These are phyloP conservation scores for Silene vulgaris DNA, from an alignment of 179 eudicot species.

Conservation along the genomic window DNA sequence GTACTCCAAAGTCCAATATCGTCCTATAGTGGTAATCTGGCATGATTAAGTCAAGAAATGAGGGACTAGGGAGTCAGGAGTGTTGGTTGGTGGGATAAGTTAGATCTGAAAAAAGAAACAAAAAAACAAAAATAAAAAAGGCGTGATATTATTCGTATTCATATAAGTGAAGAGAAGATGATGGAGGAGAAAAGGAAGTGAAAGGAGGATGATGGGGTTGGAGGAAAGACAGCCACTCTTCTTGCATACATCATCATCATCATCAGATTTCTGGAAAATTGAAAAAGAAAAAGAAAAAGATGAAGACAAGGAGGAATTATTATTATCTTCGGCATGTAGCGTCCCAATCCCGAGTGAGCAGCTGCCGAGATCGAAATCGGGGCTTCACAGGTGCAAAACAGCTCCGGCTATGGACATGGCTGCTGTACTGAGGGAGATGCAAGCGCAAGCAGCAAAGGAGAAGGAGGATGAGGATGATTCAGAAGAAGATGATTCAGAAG, in stretches of 20 bases:
- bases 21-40: too few species aligned
- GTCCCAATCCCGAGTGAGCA: not conserved
- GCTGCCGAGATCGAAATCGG: conserved; percentile 19
- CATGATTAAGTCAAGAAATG: too few species aligned
- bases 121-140: not conserved
- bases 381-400: conserved; percentile 40
- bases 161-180: too few species aligned
- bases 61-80: too few species aligned
- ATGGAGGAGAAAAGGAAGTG: not conserved
- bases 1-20: too few species aligned
- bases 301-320: not conserved
- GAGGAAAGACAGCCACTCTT: not conserved
- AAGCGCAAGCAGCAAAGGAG: not conserved
- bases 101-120: too few species aligned
- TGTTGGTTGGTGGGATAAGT: too few species aligned
- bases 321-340: not conserved
- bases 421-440: conserved; percentile 26
- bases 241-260: not conserved
- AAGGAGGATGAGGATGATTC: not conserved
- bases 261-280: too few species aligned
- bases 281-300: not conserved
- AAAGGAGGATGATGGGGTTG: too few species aligned
- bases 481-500: not conserved
- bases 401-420: conserved; percentile 46
- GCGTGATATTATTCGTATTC: not conserved